Percentiles rank a stretch among this genome's conserved stretches.
phyloP scores from a whole-genome alignment of 2,329 filamentous ascomycete genomes.

The Albifimbria verrucaria region DNA sequence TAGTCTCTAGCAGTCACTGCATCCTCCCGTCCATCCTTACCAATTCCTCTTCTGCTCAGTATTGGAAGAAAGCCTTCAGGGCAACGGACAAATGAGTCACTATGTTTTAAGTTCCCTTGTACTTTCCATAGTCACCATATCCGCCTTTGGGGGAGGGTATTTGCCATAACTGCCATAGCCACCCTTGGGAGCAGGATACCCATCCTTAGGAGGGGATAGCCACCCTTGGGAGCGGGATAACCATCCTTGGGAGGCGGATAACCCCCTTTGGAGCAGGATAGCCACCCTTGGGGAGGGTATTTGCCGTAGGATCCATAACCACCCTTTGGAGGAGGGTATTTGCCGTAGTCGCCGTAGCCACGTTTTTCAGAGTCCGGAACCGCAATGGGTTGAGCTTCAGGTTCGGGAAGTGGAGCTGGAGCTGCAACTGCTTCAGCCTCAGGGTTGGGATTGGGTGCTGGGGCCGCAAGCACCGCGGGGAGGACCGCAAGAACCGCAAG shows the following conservation, averaged over 20 bases:
- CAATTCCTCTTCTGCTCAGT: too few relatives aligned
- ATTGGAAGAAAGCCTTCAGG: too few relatives aligned
- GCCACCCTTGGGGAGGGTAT: too few relatives aligned
- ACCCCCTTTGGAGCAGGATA: background rate
- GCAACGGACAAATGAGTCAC: too few relatives aligned
- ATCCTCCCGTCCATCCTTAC: too few relatives aligned
- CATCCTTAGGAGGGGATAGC: too few relatives aligned
- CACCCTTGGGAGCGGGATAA: too few relatives aligned
- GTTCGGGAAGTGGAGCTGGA: conserved; percentile 5
- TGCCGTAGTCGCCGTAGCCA: background rate
- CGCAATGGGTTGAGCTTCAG: background rate
- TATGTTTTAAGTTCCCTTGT: background rate
- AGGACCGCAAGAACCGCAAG: conserved; percentile 20
- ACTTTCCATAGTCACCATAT: conserved; percentile 1
- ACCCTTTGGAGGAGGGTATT: background rate
- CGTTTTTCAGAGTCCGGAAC: background rate
- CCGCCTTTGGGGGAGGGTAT: background rate
- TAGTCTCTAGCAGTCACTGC: too few relatives aligned
- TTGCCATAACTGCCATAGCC: background rate
- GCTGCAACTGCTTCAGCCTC: conserved; percentile 5
- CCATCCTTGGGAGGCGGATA: too few relatives aligned
- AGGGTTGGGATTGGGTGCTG: conserved; percentile 17
- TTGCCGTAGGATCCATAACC: background rate
- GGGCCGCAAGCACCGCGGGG: conserved; percentile 20
- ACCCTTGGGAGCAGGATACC: too few relatives aligned